Evolutionary conservation across 1,139 yeast species (phyloP), one percentile per base, ranked within the genome.

Genomic region (Magnusiomyces clavatus): DNA sequence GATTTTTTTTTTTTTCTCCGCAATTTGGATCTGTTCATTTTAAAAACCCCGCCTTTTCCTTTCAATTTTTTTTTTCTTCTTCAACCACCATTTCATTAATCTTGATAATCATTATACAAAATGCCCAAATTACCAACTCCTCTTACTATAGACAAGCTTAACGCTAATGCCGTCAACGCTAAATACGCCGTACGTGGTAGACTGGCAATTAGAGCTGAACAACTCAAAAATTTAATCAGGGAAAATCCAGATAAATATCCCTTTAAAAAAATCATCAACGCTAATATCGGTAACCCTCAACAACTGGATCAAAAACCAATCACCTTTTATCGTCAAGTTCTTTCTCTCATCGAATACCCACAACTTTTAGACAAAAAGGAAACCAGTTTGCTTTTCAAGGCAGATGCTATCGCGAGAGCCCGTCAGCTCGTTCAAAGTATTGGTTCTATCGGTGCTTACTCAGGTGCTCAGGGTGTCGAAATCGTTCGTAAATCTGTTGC

Each of bases 281-380:
- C 97, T 57, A 92, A 94, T 68, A 92, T 92, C 57, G 98, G 98
- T 38, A 94, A 94, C 66, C 98, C 98, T 1, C 98, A 92, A 69
- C 97, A 90, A 66, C 76, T 92, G 63, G 92, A 87, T 61, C 99
- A 92, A 69, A 78, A 82, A 62, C 98, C 98, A 1, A 74, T 92
- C 63, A 87, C 96, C n/a, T 94, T 94, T 75, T 89, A 88, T 70
- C 78, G 98, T 64, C 95, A 90, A 67, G 96, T 90, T 3, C 73
- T 90, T 57, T 80, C 96, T 0, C 71, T 90, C 47, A 72, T 90
- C 62, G 96, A 92, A 70, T 85, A 87, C 65, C 97, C 98, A 0
- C 78, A 76, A 38, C 69, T 90, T 51, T 63, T 88, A 50, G 67
- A 75, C 35, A 61, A 67, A 48, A 65, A 65, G 34, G 57, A 68